Evolutionary conservation across 768 basidiomycete species (phyloP), one percentile per base, ranked within the genome.

Genomic region (Termitomyces sp.): DNA sequence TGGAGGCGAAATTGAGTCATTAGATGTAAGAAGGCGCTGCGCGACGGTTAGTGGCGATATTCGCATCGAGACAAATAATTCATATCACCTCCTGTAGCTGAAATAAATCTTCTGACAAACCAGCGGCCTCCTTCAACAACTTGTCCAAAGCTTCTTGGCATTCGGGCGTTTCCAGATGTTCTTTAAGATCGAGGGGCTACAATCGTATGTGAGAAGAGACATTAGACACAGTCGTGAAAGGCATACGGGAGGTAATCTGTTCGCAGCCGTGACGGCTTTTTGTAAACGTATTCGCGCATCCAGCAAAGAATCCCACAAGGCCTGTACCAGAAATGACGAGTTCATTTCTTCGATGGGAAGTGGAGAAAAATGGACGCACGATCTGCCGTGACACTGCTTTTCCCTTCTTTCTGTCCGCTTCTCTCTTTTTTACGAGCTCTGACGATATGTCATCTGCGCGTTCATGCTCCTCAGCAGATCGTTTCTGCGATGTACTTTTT

Each of bases 241-340:
- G 71, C 85, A 62, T 65, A 87, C 91, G 35, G 61, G 65, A 35
- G 90, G 87, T 6, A 97, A 75, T 49, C 73, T 73, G 64, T 92
- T 90, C 6, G 85, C 77, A 11, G 85, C 74, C 1, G 75, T 64
- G 45, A 85, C 75, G 23, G 86, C 81, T 73, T 94, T 98, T 72
- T 98, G 96, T 44, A 97, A 70, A 26, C 86, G 86, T 68, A 98
- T 98, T 37, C 96, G 84, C n/a, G 90, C 83, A 67, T 97, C 91
- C 30, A 98, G 78, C 38, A 98, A 76, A 5, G 80, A 77, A 68
- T 98, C 93, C 89, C 93, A 97, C 37, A 94, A 70, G 3, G 78
- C 75, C 94, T 98, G 51, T n/a, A 30, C 15, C 50, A 28, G 42
- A 55, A 31, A 50, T 49, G 23, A 7, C 12, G 5, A 58, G 50